phyloP scores from a whole-genome alignment of 768 basidiomycete species.

The Auricularia sp. region DNA sequence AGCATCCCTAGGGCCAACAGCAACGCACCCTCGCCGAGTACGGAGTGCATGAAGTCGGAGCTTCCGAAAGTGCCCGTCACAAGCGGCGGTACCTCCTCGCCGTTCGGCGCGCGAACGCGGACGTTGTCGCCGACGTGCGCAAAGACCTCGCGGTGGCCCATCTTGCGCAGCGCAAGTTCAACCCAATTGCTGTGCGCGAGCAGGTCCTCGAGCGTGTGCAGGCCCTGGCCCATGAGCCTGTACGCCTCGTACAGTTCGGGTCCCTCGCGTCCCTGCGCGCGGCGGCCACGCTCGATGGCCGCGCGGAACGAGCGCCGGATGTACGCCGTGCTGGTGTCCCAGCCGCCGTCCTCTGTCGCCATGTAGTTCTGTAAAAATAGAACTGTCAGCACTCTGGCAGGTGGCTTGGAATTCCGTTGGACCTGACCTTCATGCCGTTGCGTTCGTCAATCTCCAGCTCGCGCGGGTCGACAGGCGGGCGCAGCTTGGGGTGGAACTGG shows the following conservation, averaged over 20 bases:
- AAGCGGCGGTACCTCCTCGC: constrained; percentile 45
- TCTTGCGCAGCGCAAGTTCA: constrained; percentile 58
- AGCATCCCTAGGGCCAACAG: constrained; percentile 11
- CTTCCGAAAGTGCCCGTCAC: constrained; percentile 63
- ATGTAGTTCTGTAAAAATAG: constrained; percentile 53
- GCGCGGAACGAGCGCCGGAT: constrained; percentile 49
- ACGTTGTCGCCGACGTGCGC: constrained; percentile 65
- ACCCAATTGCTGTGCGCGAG: constrained; percentile 75
- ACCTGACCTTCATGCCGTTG: constrained; percentile 66
- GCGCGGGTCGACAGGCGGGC: constrained; percentile 59
- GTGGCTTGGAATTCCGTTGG: background rate
- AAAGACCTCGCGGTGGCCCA: constrained; percentile 65
- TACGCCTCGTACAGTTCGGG: constrained; percentile 57
- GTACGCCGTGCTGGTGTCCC: constrained; percentile 67
- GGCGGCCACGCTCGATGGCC: constrained; percentile 62
- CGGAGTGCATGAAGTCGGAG: constrained; percentile 56
- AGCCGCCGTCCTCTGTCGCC: constrained; percentile 54
- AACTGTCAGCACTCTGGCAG: too few relatives aligned
- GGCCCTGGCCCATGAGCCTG: constrained; percentile 56
- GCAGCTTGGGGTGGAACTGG: constrained; percentile 56
- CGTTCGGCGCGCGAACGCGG: constrained; percentile 26
- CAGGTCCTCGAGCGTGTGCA: constrained; percentile 66
- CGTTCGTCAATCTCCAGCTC: constrained; percentile 70
- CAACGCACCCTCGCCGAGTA: constrained; percentile 42
- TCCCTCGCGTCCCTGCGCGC: constrained; percentile 42